phyloP scores from a whole-genome alignment of 805 yeast genomes.

The Komagataella pastoris region DNA sequence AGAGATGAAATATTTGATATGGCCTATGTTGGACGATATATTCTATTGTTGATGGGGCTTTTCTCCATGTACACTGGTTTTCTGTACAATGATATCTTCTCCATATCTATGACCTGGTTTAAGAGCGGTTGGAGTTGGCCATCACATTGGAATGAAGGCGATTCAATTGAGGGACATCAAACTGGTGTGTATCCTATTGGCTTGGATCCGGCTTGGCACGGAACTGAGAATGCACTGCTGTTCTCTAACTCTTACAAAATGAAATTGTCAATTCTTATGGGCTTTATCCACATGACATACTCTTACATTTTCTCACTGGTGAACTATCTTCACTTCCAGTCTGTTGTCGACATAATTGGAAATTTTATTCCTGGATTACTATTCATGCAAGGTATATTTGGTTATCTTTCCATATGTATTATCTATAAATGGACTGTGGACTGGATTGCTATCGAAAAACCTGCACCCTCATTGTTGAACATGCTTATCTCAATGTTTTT shows the following conservation, averaged over 20 bases:
- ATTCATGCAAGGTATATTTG: slow-evolving; percentile 94
- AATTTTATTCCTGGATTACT: slow-evolving; percentile 89
- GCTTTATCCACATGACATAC: slow-evolving; percentile 89
- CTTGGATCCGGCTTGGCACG: slow-evolving; percentile 93
- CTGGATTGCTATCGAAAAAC: slow-evolving; percentile 66
- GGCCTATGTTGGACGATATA: slow-evolving; percentile 92
- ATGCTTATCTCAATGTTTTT: slow-evolving; percentile 94
- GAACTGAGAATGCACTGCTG: slow-evolving; percentile 80
- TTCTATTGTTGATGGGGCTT: slow-evolving; percentile 79
- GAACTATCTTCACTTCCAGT: slow-evolving; percentile 57
- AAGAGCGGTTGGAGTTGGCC: slow-evolving; percentile 95
- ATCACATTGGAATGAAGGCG: slow-evolving; percentile 52
- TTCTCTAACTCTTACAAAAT: slow-evolving; percentile 94
- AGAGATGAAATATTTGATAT: slow-evolving; percentile 92
- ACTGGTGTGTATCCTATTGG: slow-evolving; percentile 74
- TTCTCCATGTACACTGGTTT: slow-evolving; percentile 95
- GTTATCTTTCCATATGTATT: slow-evolving; percentile 76
- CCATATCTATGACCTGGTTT: slow-evolving; percentile 81
- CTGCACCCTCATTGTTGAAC: slow-evolving; percentile 88
- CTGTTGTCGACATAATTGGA: slow-evolving; percentile 73
- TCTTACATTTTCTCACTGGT: slow-evolving; percentile 76
- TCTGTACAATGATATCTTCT: slow-evolving; percentile 86
- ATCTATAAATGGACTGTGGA: slow-evolving; percentile 91
- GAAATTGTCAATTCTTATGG: slow-evolving; percentile 93
- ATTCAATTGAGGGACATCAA: slow-evolving; percentile 50